A percentile compares a stretch with the other conserved stretches of the same genome.
These are phyloP conservation scores for Bauhinia variegata DNA, from an alignment of 306 rosid genomes.

Conservation along the genomic window DNA sequence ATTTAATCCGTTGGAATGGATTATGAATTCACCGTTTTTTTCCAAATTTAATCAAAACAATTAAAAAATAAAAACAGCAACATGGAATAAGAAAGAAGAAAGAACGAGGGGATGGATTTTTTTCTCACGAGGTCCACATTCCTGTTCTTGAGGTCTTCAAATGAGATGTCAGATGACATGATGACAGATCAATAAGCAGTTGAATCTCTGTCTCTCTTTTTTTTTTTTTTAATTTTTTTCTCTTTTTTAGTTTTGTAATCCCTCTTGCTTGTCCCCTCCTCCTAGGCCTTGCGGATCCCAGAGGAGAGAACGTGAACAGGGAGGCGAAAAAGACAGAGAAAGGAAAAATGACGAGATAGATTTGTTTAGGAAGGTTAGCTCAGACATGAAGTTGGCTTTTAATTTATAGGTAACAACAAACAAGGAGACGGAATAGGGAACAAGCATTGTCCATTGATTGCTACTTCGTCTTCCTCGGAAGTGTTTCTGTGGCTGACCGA, in stretches of 20 bases:
- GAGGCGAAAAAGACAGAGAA: slow-evolving; percentile 1
- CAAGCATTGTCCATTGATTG: slow-evolving; percentile 27
- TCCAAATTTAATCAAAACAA: too few species aligned
- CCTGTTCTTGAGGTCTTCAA: slow-evolving; percentile 74
- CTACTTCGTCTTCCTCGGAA: slow-evolving; percentile 14
- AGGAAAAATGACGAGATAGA: not conserved
- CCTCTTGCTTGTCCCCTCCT: slow-evolving; percentile 19
- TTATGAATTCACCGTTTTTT: too few species aligned
- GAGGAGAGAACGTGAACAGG: slow-evolving; percentile 25
- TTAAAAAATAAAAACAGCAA: too few species aligned
- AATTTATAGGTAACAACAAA: slow-evolving; percentile 30
- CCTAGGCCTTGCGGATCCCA: not conserved
- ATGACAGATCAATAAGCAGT: not conserved
- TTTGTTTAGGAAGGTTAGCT: not conserved
- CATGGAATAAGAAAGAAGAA: not conserved
- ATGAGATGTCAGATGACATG: slow-evolving; percentile 60
- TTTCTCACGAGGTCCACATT: slow-evolving; percentile 70
- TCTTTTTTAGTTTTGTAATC: not conserved
- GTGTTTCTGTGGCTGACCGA: slow-evolving; percentile 49
- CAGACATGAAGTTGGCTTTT: not conserved
- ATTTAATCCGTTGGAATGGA: too few species aligned
- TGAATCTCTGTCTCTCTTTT: not conserved
- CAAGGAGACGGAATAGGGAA: too few species aligned
- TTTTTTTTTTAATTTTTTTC: not conserved
- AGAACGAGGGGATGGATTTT: not conserved